Percentiles rank a stretch among this genome's conserved stretches.
phyloP scores from a whole-genome alignment of 2,329 filamentous ascomycete genomes.

The Ophiocordyceps sinensis region DNA sequence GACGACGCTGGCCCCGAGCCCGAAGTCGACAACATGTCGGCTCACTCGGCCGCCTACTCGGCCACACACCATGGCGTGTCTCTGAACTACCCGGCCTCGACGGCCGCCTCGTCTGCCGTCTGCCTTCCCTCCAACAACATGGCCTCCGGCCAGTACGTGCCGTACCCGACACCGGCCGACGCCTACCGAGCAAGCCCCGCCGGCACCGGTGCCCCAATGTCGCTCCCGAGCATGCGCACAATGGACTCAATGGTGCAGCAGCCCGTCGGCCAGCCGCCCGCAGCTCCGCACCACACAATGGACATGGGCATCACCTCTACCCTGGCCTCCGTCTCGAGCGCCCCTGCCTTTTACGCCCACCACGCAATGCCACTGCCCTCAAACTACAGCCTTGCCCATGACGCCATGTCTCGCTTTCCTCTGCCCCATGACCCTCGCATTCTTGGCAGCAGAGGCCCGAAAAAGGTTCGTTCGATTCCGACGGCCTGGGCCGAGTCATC shows the following conservation, averaged over 20 bases:
- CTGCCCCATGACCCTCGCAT: conserved; percentile 34
- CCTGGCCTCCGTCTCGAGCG: conserved; percentile 12
- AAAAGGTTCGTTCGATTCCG: conserved; percentile 32
- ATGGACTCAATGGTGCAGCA: conserved; percentile 20
- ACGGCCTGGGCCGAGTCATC: too few relatives aligned
- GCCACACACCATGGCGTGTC: conserved; percentile 11
- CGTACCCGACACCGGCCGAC: conserved; percentile 16
- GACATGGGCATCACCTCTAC: conserved; percentile 19
- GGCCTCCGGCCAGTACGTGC: conserved; percentile 14
- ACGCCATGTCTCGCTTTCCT: conserved; percentile 29
- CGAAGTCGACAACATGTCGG: conserved; percentile 17
- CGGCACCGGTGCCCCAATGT: conserved; percentile 14
- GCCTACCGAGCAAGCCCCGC: conserved; percentile 15
- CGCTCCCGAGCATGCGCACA: conserved; percentile 26
- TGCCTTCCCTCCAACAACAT: conserved; percentile 9
- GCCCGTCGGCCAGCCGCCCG: conserved; percentile 9
- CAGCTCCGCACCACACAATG: conserved; percentile 18
- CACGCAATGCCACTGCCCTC: conserved; percentile 19
- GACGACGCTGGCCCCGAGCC: conserved; percentile 6
- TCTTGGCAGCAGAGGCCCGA: conserved; percentile 33
- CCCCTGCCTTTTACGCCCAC: conserved; percentile 29
- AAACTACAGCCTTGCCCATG: conserved; percentile 27
- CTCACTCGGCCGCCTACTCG: conserved; percentile 10
- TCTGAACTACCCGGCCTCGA: conserved; percentile 12
- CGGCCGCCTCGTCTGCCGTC: conserved; percentile 6